Conservation (phyloP, 192 early-diverging fungal species). For the Coemansia sp. region DNA sequence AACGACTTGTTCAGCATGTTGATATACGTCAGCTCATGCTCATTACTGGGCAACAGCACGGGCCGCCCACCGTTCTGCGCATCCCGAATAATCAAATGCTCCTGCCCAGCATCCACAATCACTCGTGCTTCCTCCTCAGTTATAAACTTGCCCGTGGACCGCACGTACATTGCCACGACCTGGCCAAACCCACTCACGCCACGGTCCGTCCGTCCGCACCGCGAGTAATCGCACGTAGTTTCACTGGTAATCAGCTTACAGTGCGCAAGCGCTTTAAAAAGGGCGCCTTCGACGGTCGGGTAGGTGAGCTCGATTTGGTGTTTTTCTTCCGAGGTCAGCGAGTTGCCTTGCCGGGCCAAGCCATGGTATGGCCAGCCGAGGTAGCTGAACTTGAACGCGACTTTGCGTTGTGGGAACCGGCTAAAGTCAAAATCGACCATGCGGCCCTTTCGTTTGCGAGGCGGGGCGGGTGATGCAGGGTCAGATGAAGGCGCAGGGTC, state of each 20-base stretch:
- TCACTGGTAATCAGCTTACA: conserved; percentile 74
- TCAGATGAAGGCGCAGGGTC: too few species aligned
- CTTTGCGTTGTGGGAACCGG: conserved; percentile 69
- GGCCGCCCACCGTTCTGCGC: conserved; percentile 24
- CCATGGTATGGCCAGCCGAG: conserved; percentile 90
- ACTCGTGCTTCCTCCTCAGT: conserved; percentile 45
- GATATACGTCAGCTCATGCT: conserved; percentile 73
- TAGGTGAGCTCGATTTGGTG: conserved; percentile 44
- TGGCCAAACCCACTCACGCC: conserved; percentile 93
- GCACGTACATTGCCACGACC: conserved; percentile 77
- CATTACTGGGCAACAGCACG: conserved; percentile 20
- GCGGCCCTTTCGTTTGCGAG: conserved; percentile 34
- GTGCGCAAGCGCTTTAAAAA: conserved; percentile 79
- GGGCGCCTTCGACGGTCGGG: conserved; percentile 78
- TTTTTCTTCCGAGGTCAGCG: conserved; percentile 43
- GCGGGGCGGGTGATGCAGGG: conserved; percentile 22
- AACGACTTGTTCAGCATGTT: conserved; percentile 80
- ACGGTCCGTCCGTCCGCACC: conserved; percentile 84
- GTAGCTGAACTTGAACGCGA: conserved; percentile 89
- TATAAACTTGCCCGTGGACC: conserved; percentile 56
- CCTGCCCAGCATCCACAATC: conserved; percentile 13
- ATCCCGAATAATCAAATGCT: conserved; percentile 20
- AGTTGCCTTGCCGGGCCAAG: conserved; percentile 70
- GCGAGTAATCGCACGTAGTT: conserved; percentile 69
- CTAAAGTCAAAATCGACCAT: conserved; percentile 70